A percentile compares a stretch with the other conserved stretches of the same genome.
Conservation (phyloP, 202 grass and related monocot genomes). For the Setaria viridis region DNA sequence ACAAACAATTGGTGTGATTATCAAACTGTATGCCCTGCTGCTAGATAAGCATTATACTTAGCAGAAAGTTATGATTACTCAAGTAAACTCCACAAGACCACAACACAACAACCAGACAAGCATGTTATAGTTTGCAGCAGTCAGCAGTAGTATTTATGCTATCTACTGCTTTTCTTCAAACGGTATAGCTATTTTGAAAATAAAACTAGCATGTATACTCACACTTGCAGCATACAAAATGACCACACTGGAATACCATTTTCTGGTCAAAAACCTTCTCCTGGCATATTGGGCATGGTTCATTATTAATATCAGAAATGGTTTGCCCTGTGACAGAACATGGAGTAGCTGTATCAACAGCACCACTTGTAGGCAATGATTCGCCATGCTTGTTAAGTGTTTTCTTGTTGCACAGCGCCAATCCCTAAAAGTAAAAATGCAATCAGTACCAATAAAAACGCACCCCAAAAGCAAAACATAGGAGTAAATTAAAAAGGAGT, state of each 20-base stretch:
- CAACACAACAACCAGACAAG: background rate
- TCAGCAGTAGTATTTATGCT: constrained; percentile 17
- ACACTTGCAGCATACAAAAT: constrained; percentile 98
- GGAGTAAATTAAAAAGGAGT: background rate
- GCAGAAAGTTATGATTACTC: background rate
- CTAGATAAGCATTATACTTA: constrained; percentile 28
- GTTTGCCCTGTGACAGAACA: constrained; percentile 57
- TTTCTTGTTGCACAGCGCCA: constrained; percentile 63
- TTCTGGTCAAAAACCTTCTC: constrained; percentile 83
- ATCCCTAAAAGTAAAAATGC: constrained; percentile 55
- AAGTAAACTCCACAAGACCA: constrained; percentile 14
- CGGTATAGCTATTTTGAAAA: constrained; percentile 28
- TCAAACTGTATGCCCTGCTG: constrained; percentile 9
- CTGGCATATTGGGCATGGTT: constrained; percentile 87
- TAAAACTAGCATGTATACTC: constrained; percentile 47
- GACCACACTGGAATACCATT: constrained; percentile 96
- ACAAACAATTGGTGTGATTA: constrained; percentile 35
- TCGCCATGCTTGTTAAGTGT: constrained; percentile 33
- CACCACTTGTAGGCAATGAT: constrained; percentile 48
- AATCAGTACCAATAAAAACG: constrained; percentile 30
- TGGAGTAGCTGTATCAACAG: constrained; percentile 51
- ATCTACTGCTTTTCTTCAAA: constrained; percentile 32
- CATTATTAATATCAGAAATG: constrained; percentile 54
- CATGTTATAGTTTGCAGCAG: background rate
- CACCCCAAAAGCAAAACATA: background rate